Base-by-base conservation (phyloP, 352 stramenopile species). In the Globisporangium nagaii region DNA sequence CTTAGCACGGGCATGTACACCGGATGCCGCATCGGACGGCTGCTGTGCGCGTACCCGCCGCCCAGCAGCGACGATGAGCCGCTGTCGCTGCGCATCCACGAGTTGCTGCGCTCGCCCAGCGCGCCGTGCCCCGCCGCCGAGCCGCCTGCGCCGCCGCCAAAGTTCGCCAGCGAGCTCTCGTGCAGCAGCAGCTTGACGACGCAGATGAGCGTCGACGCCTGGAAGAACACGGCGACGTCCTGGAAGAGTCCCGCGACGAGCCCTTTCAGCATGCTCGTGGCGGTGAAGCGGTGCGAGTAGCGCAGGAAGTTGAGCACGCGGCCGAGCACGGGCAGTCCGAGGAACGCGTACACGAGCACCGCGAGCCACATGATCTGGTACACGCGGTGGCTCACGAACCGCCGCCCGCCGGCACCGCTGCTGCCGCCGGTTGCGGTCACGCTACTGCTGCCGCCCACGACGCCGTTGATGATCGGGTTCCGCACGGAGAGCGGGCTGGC, bases 111-210 rank as follows among this genome's bases (percentile, higher is more conserved):
- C 10, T 45, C 53, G 11, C 44, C 22, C 6, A 45, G 28, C 11
- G 35, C 20, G 11, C 44, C 20, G 35, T 22, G 22, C 12, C 31
- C 43, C 31, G 22, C n/a, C 9, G 30, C 31, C 1, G 22, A 15
- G 43, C 44, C 22, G 19, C 44, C 22, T 0, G 24, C 44, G 7
- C 41, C 19, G 19, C 30, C 32, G n/a, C 42, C 28, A 11, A 59
- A 22, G 10, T 20, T 44, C 43, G 54, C 24, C 25, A 60, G 43
- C 20, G 53, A 53, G 35, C 34, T 54, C 13, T 52, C 53, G 60
- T 86, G 71, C 24, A 86, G 63, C 35, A 86, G 62, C 30, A 84
- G 60, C 56, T 89, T 89, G 15, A 86, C 74, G 19, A 89, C 48
- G 56, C 75, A 83, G 36, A 89, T 84, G 41, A 81, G 64, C 2